phyloP scores from a whole-genome alignment of 345 rosid species.

The Laguncularia racemosa region DNA sequence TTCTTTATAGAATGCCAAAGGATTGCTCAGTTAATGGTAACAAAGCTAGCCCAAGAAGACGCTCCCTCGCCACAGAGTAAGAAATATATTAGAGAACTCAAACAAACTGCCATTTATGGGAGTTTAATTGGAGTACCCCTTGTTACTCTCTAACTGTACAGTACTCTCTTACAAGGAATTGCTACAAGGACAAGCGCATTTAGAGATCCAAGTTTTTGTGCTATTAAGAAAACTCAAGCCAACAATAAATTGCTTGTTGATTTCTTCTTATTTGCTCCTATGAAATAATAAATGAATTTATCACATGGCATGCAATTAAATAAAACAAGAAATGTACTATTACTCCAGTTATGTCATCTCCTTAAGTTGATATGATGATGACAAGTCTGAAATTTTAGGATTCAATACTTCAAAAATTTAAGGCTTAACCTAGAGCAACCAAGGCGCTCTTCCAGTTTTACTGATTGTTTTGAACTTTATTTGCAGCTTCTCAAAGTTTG shows the following conservation, averaged over 20 bases:
- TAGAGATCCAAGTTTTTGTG: too few species aligned
- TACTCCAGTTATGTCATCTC: too few species aligned
- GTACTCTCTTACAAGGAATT: neutral
- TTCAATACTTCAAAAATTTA: too few species aligned
- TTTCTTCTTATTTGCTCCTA: too few species aligned
- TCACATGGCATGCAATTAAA: too few species aligned
- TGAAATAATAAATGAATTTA: too few species aligned
- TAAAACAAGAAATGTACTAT: too few species aligned
- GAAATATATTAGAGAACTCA: constrained; percentile 1
- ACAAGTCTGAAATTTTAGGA: neutral
- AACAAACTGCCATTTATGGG: neutral
- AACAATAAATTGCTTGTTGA: too few species aligned
- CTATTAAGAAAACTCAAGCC: too few species aligned
- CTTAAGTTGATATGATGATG: neutral
- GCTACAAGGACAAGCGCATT: too few species aligned
- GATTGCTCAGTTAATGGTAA: constrained; percentile 34
- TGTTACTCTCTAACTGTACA: neutral
- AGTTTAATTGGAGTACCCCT: neutral
- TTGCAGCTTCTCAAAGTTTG: constrained; percentile 50
- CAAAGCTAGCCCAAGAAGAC: constrained; percentile 60
- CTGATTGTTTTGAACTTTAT: constrained; percentile 14
- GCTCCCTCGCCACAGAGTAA: constrained; percentile 74
- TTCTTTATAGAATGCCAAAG: constrained; percentile 38
- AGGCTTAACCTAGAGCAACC: constrained; percentile 2
- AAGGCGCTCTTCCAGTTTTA: constrained; percentile 4